These are phyloP conservation scores for Rehmannia glutinosa DNA, from an alignment of 257 asterid species.

Conservation along the genomic window DNA sequence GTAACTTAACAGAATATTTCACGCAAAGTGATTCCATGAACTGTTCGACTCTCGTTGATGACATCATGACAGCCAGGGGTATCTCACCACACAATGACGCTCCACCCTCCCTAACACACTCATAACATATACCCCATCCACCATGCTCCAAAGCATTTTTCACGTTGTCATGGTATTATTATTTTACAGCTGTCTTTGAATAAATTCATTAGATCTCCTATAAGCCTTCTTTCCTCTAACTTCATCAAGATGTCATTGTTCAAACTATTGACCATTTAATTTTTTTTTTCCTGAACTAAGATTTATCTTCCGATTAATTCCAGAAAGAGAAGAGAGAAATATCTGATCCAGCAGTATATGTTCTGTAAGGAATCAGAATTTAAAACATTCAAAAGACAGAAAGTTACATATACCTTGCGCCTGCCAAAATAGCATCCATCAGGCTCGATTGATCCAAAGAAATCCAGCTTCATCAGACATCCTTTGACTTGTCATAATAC, in stretches of 20 bases:
- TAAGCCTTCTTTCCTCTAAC: neutral
- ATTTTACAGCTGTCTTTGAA: neutral
- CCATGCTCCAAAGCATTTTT: no score
- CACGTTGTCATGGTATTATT: neutral
- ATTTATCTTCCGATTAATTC: neutral
- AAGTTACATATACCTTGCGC: conserved; percentile 53
- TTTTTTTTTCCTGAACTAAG: neutral
- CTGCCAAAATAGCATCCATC: conserved; percentile 97
- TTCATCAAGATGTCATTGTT: neutral
- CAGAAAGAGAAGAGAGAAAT: neutral
- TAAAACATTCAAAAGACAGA: conserved; percentile 3
- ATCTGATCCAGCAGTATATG: neutral
- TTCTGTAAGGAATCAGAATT: neutral
- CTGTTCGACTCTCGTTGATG: no score
- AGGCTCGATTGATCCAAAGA: conserved; percentile 96
- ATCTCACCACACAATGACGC: no score
- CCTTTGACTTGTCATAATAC: conserved; percentile 90
- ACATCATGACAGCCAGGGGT: no score
- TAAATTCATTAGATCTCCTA: neutral
- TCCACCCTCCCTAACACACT: no score
- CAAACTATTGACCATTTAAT: neutral
- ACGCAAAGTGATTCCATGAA: no score
- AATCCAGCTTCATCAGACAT: conserved; percentile 90
- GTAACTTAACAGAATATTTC: no score
- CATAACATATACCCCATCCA: no score